A percentile compares a stretch with the other conserved stretches of the same genome.
Conservation (phyloP, 1,284 basidiomycete genomes). For the Chondrostereum purpureum region DNA sequence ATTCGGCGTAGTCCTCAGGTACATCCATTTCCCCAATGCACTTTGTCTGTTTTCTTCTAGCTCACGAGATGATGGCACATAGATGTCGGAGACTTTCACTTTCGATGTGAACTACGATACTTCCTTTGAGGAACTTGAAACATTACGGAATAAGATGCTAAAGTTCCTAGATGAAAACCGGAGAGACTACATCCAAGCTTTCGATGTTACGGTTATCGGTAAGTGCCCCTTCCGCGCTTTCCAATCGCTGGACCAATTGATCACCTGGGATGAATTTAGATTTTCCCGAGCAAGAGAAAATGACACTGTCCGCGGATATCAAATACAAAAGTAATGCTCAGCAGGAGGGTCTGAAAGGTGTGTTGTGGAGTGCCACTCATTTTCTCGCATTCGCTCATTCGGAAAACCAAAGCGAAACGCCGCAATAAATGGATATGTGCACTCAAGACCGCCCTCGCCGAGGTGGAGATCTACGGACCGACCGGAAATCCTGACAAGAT, state of each 20-base stretch:
- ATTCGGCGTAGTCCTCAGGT: constrained; percentile 65
- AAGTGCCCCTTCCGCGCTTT: constrained; percentile 14
- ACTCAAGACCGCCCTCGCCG: constrained; percentile 67
- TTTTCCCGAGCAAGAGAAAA: constrained; percentile 77
- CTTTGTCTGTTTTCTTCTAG: too few species aligned
- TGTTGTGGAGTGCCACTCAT: constrained; percentile 5
- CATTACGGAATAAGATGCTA: constrained; percentile 76
- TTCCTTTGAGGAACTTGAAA: constrained; percentile 78
- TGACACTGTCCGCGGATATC: constrained; percentile 78
- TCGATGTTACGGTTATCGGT: constrained; percentile 67
- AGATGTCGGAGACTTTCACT: constrained; percentile 73
- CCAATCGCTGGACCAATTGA: not conserved
- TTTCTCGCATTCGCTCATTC: constrained; percentile 5
- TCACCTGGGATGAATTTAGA: constrained; percentile 44
- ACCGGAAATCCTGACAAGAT: constrained; percentile 56
- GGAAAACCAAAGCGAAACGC: constrained; percentile 47
- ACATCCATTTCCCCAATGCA: too few species aligned
- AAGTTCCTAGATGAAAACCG: constrained; percentile 66
- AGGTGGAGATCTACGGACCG: constrained; percentile 74
- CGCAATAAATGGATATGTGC: constrained; percentile 91
- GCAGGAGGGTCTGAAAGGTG: constrained; percentile 71
- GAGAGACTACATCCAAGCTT: constrained; percentile 68
- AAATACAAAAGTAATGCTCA: constrained; percentile 91
- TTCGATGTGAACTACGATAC: constrained; percentile 83
- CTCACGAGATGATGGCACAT: constrained; percentile 11